Conservation (phyloP, 371 early-diverging fungal species). For the Phascolomyces articulosus region DNA sequence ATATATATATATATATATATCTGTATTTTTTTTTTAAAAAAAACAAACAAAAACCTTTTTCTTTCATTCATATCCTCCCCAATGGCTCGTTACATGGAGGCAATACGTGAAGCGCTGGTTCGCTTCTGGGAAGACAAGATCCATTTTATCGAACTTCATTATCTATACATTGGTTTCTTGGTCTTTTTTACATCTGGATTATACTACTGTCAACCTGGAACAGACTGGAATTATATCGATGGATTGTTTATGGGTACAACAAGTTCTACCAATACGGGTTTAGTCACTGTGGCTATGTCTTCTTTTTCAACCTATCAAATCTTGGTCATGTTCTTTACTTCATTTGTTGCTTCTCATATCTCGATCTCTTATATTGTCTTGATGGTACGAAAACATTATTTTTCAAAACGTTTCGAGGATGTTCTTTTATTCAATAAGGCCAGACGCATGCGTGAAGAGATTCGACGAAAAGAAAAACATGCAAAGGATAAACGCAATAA, state of each 20-base stretch:
- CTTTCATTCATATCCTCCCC: neutral
- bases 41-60: neutral
- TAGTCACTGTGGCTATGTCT: constrained; percentile 41
- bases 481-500: constrained; percentile 3
- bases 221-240: constrained; percentile 43
- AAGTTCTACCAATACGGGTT: constrained; percentile 42
- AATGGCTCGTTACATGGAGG: constrained; percentile 11
- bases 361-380: constrained; percentile 39
- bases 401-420: constrained; percentile 54
- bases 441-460: constrained; percentile 32
- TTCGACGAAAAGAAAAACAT: constrained; percentile 17
- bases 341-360: constrained; percentile 38
- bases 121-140: constrained; percentile 33
- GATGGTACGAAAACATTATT: constrained; percentile 39
- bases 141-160: constrained; percentile 51
- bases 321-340: constrained; percentile 31
- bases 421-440: constrained; percentile 41
- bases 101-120: constrained; percentile 9
- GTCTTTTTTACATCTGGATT: constrained; percentile 32
- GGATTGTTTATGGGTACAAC: constrained; percentile 46
- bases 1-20: too few relatives aligned
- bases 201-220: constrained; percentile 41
- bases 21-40: too few relatives aligned
- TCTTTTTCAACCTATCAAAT: constrained; percentile 31
- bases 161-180: constrained; percentile 37